Conservation (phyloP, 2,329 filamentous ascomycete species). For the Apiospora rasikravindrae region DNA sequence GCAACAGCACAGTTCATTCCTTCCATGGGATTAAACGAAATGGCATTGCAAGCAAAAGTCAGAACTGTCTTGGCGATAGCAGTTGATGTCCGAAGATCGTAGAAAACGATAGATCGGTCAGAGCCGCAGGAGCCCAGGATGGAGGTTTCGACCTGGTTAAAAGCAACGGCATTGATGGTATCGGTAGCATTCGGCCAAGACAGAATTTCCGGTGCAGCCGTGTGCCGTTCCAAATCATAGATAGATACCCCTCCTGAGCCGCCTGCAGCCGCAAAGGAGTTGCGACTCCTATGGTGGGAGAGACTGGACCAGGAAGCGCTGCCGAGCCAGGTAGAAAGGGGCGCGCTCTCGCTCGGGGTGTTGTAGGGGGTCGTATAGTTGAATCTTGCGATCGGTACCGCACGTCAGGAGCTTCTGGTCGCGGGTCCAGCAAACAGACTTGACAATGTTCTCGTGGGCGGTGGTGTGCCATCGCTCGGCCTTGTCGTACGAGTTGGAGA, state of each 20-base stretch:
- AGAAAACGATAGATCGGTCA: constrained; percentile 86
- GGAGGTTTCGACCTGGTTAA: constrained; percentile 94
- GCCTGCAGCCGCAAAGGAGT: constrained; percentile 78
- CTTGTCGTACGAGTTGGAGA: constrained; percentile 69
- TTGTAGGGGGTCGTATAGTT: constrained; percentile 93
- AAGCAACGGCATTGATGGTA: constrained; percentile 85
- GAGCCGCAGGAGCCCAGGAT: constrained; percentile 84
- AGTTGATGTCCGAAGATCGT: constrained; percentile 86
- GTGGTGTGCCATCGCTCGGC: constrained; percentile 74
- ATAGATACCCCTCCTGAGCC: constrained; percentile 78
- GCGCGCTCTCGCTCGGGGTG: constrained; percentile 69
- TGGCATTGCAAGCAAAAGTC: constrained; percentile 80
- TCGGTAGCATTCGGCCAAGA: constrained; percentile 88
- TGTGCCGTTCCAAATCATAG: constrained; percentile 58
- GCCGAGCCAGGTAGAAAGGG: constrained; percentile 84
- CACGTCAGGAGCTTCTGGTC: constrained; percentile 87
- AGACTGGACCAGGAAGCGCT: constrained; percentile 81
- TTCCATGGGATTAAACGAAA: constrained; percentile 96
- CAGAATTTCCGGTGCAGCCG: constrained; percentile 80
- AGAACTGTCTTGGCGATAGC: constrained; percentile 83
- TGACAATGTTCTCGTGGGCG: constrained; percentile 93
- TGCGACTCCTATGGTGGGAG: constrained; percentile 79
- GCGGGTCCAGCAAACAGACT: constrained; percentile 86
- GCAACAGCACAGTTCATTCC: constrained; percentile 93
- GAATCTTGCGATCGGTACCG: constrained; percentile 83